Conservation (phyloP, 2,329 filamentous ascomycete species). For the Ascochyta lentis region DNA sequence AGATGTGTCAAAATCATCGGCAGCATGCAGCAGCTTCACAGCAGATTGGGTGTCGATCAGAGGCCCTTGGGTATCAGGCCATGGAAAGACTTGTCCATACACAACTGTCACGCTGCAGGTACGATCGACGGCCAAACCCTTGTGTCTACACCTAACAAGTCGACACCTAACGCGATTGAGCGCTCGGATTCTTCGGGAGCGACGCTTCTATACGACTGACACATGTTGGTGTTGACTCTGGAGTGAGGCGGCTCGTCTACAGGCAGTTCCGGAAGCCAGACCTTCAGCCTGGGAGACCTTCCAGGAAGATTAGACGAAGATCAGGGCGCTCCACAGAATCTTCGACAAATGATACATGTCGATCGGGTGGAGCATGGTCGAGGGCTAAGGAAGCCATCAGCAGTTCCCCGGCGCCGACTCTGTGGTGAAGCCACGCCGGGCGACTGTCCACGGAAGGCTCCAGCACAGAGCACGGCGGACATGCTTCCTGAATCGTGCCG, state of each 20-base stretch:
- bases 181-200: constrained; percentile 4
- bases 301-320: constrained; percentile 39
- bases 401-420: constrained; percentile 48
- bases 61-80: constrained; percentile 11
- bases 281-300: constrained; percentile 36
- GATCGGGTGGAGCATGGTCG: constrained; percentile 39
- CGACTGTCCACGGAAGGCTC: constrained; percentile 31
- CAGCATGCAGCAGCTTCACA: constrained; percentile 16
- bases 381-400: constrained; percentile 47
- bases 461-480: constrained; percentile 31
- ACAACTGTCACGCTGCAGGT: constrained; percentile 21
- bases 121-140: constrained; percentile 6
- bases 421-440: constrained; percentile 37
- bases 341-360: constrained; percentile 44
- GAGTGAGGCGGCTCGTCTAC: constrained; percentile 15
- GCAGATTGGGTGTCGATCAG: constrained; percentile 16
- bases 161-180: constrained; percentile 2
- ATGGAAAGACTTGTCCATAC: constrained; percentile 1
- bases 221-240: constrained; percentile 1
- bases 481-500: constrained; percentile 42
- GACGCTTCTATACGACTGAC: constrained; percentile 11
- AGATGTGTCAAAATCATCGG: constrained; percentile 24
- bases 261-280: constrained; percentile 4
- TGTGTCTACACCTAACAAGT: constrained; percentile 2
- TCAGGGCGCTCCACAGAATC: constrained; percentile 42